These are phyloP conservation scores for Xylaria telfairii DNA, from an alignment of 495 filamentous ascomycete species.

Conservation along the genomic window DNA sequence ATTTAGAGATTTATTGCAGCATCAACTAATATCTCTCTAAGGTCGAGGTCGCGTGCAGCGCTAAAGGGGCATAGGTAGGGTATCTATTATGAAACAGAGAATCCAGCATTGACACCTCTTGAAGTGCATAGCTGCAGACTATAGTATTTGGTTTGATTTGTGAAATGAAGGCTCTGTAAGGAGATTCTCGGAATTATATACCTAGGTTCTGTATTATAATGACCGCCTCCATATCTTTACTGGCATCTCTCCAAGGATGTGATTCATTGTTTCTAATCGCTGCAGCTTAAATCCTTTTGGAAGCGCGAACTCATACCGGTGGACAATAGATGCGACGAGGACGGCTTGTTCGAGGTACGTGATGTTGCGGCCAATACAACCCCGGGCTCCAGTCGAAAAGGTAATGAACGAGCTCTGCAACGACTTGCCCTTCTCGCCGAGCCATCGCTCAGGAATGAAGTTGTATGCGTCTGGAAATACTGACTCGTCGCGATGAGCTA, in stretches of 20 bases:
- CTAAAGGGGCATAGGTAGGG: too few relatives aligned
- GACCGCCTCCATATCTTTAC: constrained; percentile 32
- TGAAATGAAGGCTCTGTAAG: too few relatives aligned
- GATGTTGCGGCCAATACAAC: constrained; percentile 46
- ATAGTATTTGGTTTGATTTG: too few relatives aligned
- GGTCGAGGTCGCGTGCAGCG: too few relatives aligned
- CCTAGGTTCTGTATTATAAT: not conserved
- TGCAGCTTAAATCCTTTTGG: constrained; percentile 26
- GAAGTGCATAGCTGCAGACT: too few relatives aligned
- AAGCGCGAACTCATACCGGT: constrained; percentile 46
- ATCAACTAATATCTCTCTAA: too few relatives aligned
- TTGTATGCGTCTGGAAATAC: constrained; percentile 53
- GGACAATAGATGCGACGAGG: constrained; percentile 49
- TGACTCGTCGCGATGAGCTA: constrained; percentile 36
- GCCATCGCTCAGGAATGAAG: constrained; percentile 52
- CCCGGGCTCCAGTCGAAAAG: constrained; percentile 37
- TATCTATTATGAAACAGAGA: too few relatives aligned
- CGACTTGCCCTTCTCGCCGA: constrained; percentile 43
- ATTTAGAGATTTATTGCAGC: too few relatives aligned
- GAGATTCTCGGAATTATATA: not conserved
- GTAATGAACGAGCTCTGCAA: constrained; percentile 39
- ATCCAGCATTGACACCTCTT: too few relatives aligned
- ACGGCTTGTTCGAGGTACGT: constrained; percentile 44
- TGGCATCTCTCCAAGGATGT: constrained; percentile 30
- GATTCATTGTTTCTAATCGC: constrained; percentile 32